Base-by-base conservation (phyloP, 306 rosid species). In the Cyamopsis tetragonoloba region DNA sequence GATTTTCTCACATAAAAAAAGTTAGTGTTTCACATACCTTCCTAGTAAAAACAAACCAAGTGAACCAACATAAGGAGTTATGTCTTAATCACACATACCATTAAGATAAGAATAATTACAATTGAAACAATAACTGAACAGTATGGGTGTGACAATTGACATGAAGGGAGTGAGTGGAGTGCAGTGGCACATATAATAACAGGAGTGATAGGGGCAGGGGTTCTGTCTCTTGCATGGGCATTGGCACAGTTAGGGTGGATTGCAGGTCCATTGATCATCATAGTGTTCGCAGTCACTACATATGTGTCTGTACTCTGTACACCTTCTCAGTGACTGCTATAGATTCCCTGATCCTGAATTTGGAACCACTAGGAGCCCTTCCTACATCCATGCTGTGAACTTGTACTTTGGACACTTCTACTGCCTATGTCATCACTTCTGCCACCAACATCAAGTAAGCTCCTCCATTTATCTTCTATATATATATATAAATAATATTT, bases 201-300 rank as follows among this genome's bases (percentile, higher is more conserved):
- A 0, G 96, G 84, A 1, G 95, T 91, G 37, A 80, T 91, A 73
- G 98, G 96, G 12, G 86, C 98, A 50, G 98, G 95, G 18, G 95
- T 91, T 23, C 54, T 89, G 8, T 89, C 98, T 14, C 70, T 89
- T 27, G 81, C 98, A 10, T 91, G 98, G 98, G 67, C 84, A 1
- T 65, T 83, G 46, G 89, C 98, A 26, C 95, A 89, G 63, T 62
- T 91, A 0, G 98, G 98, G 10, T 91, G 96, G 98, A 48, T 83
- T 46, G 91, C 55, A 0, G 98, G 88, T 7, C 91, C 96, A 5
- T 1, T 87, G 1, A 19, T 14, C 4, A 62, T 80, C 59, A 14
- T 88, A 37, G 8, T 35, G 22, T 85, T 91, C 62, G 95, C 97
- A 20, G 6, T 12, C 37, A 56, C 70, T 6, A 86, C 93, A 23